Percentiles rank a stretch among this genome's conserved stretches.
phyloP scores from a whole-genome alignment of 1,284 basidiomycete genomes.

The Cryptococcus sp. region DNA sequence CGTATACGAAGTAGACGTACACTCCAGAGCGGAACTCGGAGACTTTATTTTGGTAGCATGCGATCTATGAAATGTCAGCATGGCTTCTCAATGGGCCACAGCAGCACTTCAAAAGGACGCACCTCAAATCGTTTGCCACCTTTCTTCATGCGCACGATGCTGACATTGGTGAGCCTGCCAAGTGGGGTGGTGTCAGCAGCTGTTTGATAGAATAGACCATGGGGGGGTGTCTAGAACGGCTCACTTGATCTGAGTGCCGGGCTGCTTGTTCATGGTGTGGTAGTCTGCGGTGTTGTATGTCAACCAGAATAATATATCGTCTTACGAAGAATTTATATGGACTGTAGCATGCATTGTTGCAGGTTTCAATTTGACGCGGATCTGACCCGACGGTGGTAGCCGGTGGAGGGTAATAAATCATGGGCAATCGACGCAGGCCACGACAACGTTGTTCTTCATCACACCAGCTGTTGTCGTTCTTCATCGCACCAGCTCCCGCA shows the following conservation, averaged over 20 bases:
- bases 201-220: too few species aligned
- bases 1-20: too few species aligned
- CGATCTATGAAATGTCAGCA: constrained; percentile 60
- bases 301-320: too few species aligned
- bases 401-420: too few species aligned
- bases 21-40: constrained; percentile 92
- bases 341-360: too few species aligned
- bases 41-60: constrained; percentile 99
- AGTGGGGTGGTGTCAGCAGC: background rate
- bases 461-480: too few species aligned
- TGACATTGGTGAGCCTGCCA: constrained; percentile 86
- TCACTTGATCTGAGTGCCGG: constrained; percentile 46
- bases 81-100: background rate
- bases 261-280: constrained; percentile 32
- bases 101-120: constrained; percentile 16
- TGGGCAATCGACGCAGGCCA: too few species aligned
- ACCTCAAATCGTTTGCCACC: constrained; percentile 97
- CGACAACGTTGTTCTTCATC: background rate
- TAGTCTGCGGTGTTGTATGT: background rate
- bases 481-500: background rate
- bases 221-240: constrained; percentile 1
- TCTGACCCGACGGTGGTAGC: too few species aligned
- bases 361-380: too few species aligned
- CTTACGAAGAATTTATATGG: too few species aligned
- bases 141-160: constrained; percentile 91